phyloP scores from a whole-genome alignment of 1,284 basidiomycete genomes.

The Melampsora americana region DNA sequence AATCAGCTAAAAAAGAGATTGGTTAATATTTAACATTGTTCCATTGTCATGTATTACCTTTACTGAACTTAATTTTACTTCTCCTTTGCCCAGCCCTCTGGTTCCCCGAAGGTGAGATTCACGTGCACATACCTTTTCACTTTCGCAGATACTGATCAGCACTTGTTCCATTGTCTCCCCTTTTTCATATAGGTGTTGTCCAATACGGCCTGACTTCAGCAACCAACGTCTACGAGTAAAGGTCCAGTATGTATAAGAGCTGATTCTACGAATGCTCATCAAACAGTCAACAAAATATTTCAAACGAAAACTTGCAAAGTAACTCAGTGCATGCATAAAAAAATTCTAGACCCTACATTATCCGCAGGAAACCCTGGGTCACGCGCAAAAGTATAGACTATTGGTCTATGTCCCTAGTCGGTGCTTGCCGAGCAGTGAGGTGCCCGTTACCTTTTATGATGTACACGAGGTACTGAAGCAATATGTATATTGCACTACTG shows the following conservation, averaged over 20 bases:
- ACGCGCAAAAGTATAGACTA: too few species aligned
- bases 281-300: too few species aligned
- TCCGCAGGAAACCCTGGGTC: too few species aligned
- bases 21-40: slow-evolving; percentile 63
- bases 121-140: not conserved
- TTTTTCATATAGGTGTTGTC: slow-evolving; percentile 24
- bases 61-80: not conserved
- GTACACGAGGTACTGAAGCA: too few species aligned
- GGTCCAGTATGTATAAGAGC: not conserved
- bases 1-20: slow-evolving; percentile 53
- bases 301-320: too few species aligned
- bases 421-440: too few species aligned
- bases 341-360: too few species aligned
- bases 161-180: not conserved
- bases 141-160: slow-evolving; percentile 48
- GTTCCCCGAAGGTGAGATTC: slow-evolving; percentile 55
- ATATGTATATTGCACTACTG: too few species aligned
- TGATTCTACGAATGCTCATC: too few species aligned
- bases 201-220: slow-evolving; percentile 38
- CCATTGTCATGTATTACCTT: not conserved
- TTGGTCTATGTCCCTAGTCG: too few species aligned
- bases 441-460: too few species aligned
- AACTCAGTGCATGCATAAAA: too few species aligned
- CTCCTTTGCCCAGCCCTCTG: slow-evolving; percentile 76
- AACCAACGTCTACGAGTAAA: slow-evolving; percentile 40